Evolutionary conservation across 257 asterid genomes (phyloP).

Genomic region (Solanum sparsipilum): DNA sequence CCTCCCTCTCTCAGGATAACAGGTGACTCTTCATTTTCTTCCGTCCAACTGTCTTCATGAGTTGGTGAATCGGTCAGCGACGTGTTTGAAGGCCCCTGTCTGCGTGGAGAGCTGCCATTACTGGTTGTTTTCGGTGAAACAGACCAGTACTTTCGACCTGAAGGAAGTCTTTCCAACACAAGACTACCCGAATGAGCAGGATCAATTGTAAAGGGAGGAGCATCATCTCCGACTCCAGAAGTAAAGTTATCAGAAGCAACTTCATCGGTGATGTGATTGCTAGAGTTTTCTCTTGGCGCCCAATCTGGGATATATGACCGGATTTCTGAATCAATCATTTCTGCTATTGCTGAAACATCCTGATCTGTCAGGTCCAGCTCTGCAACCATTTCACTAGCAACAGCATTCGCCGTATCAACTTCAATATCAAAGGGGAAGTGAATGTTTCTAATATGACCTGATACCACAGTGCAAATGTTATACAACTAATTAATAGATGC

Average conservation of each 20-base stretch:
- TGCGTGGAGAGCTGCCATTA: constrained; percentile 51
- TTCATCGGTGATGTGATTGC: constrained; percentile 11
- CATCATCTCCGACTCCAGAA: constrained; percentile 21
- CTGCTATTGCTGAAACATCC: constrained; percentile 80
- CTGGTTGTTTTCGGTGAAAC: constrained; percentile 57
- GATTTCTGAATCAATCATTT: constrained; percentile 81
- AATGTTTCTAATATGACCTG: constrained; percentile 76
- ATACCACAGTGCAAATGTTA: not conserved
- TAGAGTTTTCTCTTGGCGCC: constrained; percentile 40
- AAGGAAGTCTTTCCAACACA: constrained; percentile 69
- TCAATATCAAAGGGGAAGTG: constrained; percentile 91
- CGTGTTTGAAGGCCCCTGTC: constrained; percentile 33
- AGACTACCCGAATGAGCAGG: constrained; percentile 26
- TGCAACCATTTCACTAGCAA: constrained; percentile 98
- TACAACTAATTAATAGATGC: not conserved
- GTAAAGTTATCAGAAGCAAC: constrained; percentile 27
- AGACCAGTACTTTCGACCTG: constrained; percentile 79
- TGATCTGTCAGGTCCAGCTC: constrained; percentile 90
- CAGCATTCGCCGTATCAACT: constrained; percentile 85
- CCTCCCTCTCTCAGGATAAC: constrained; percentile 18
- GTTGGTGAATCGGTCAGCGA: constrained; percentile 31
- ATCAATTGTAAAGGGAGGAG: constrained; percentile 37
- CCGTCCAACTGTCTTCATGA: constrained; percentile 50
- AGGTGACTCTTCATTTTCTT: constrained; percentile 48
- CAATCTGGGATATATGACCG: constrained; percentile 66